Evolutionary conservation across 352 stramenopile genomes (phyloP).

Genomic region (Phytophthora tubulina): DNA sequence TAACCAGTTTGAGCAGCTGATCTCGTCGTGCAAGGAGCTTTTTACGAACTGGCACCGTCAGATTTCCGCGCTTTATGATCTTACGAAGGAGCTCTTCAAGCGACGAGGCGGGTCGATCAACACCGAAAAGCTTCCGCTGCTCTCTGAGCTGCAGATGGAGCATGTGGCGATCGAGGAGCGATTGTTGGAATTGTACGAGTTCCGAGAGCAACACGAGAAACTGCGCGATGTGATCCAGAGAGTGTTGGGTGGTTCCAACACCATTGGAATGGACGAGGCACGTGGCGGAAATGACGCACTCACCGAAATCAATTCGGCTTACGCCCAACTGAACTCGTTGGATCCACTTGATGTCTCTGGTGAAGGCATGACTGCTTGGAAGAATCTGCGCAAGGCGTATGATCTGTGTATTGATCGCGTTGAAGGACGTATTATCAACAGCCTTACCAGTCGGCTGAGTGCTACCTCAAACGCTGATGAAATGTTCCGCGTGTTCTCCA

Average conservation of each 20-base stretch:
- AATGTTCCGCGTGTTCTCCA: conserved; percentile 97
- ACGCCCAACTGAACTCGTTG: conserved; percentile 80
- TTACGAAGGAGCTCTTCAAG: conserved; percentile 89
- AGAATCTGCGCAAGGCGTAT: conserved; percentile 90
- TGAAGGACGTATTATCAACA: conserved; percentile 93
- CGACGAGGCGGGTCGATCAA: conserved; percentile 83
- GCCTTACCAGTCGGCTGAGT: conserved; percentile 89
- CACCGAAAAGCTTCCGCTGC: conserved; percentile 78
- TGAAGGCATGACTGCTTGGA: conserved; percentile 86
- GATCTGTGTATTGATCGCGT: conserved; percentile 93
- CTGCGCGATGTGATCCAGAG: conserved; percentile 88
- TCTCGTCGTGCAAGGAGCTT: conserved; percentile 83
- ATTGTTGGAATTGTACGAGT: conserved; percentile 89
- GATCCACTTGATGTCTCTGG: conserved; percentile 90
- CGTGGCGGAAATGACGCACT: conserved; percentile 83
- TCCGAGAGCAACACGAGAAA: conserved; percentile 93
- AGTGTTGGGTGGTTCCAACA: conserved; percentile 73
- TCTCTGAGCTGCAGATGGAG: conserved; percentile 89
- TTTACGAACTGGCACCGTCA: conserved; percentile 90
- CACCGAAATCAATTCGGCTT: conserved; percentile 91
- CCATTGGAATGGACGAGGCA: conserved; percentile 42
- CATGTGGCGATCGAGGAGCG: conserved; percentile 89
- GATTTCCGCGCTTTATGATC: conserved; percentile 84
- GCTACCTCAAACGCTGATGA: conserved; percentile 94
- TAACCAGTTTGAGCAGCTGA: conserved; percentile 83